These are phyloP conservation scores for Claviceps spartinae DNA, from an alignment of 2,329 filamentous ascomycete species.

Conservation along the genomic window DNA sequence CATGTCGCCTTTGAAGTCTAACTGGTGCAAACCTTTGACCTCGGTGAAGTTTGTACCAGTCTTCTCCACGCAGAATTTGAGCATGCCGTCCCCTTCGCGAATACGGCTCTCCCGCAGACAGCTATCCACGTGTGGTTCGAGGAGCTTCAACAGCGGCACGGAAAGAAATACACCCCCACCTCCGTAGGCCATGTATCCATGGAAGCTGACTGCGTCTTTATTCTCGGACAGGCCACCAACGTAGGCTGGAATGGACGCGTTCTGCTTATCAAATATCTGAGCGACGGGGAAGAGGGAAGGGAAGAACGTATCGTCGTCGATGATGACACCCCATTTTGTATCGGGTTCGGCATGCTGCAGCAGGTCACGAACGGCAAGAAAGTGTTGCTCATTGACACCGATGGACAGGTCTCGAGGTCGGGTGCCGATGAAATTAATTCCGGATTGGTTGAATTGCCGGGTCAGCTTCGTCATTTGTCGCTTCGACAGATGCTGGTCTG, in stretches of 20 bases:
- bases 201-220: conserved; percentile 33
- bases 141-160: conserved; percentile 32
- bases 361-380: conserved; percentile 39
- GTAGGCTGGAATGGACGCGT: conserved; percentile 36
- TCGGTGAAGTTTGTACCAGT: conserved; percentile 40
- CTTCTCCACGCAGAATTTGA: conserved; percentile 41
- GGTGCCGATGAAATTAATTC: conserved; percentile 21
- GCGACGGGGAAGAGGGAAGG: conserved; percentile 37
- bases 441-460: conserved; percentile 14
- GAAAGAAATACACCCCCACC: conserved; percentile 48
- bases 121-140: conserved; percentile 32
- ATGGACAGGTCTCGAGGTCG: conserved; percentile 20
- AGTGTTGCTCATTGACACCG: conserved; percentile 40
- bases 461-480: conserved; percentile 16
- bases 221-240: conserved; percentile 46
- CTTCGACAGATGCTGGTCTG: conserved; percentile 20
- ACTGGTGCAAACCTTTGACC: conserved; percentile 41
- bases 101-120: conserved; percentile 32
- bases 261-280: conserved; percentile 31
- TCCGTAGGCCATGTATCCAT: conserved; percentile 47
- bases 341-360: conserved; percentile 26
- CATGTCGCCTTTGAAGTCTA: conserved; percentile 40
- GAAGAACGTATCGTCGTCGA: conserved; percentile 54
- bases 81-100: conserved; percentile 38
- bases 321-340: conserved; percentile 41